These are phyloP conservation scores for Stellera chamaejasme DNA, from an alignment of 345 rosid genomes.

Conservation along the genomic window DNA sequence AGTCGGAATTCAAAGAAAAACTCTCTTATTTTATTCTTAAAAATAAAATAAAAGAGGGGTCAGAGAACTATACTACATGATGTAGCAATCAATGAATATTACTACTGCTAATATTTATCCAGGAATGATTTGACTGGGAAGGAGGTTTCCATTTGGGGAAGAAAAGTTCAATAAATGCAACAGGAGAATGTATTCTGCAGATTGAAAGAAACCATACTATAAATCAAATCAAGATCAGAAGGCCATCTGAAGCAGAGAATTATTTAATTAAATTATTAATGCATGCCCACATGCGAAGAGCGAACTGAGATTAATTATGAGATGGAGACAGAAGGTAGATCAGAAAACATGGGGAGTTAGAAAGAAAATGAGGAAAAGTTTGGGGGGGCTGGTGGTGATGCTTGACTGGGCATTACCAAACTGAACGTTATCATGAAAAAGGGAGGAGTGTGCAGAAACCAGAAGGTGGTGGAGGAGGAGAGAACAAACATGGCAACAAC, in stretches of 20 bases:
- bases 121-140: slow-evolving; percentile 3
- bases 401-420: no score
- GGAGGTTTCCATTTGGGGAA: slow-evolving; percentile 22
- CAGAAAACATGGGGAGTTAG: slow-evolving; percentile 1
- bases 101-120: slow-evolving; percentile 32
- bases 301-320: neutral
- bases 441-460: slow-evolving; percentile 18
- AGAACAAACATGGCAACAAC: slow-evolving; percentile 53
- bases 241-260: slow-evolving; percentile 5
- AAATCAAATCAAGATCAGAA: slow-evolving; percentile 9
- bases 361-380: no score
- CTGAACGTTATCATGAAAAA: slow-evolving; percentile 25
- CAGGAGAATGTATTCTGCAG: slow-evolving; percentile 28
- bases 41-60: no score
- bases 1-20: no score
- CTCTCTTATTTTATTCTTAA: no score
- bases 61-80: no score
- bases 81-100: slow-evolving; percentile 9
- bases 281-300: neutral
- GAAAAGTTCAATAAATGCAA: slow-evolving; percentile 52
- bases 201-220: neutral
- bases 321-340: neutral
- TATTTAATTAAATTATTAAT: neutral
- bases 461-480: slow-evolving; percentile 28
- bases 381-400: no score